Evolutionary conservation across 2,329 filamentous ascomycete genomes (phyloP), one percentile per base, ranked within the genome.

Genomic region (Colletotrichum sp.): DNA sequence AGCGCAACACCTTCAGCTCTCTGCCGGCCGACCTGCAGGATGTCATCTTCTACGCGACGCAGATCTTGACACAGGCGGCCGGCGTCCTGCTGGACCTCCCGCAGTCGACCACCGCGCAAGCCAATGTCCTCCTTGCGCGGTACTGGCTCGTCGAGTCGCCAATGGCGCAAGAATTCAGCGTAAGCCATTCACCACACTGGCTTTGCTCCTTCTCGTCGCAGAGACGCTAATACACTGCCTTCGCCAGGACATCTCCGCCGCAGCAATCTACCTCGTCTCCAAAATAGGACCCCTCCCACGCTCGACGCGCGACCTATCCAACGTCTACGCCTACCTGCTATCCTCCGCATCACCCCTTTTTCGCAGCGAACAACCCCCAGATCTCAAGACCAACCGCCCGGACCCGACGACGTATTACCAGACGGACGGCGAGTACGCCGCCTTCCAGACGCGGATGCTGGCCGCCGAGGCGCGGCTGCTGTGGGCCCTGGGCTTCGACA

Each of bases 61-160:
- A 94, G 82, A 91, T 91, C 79, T 90, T 96, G 59, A 95, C 94
- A 5, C 95, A 97, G 84, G 92, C 93, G 26, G 94, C 94, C 13
- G 95, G 95, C 34, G 90, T 98, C 67, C 90, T 99, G 21, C 90
- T 99, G 5, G 92, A 95, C 64, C 89, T 99, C 52, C 94, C 95
- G 8, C 96, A 98, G 82, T 95, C 96, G 79, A 92, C 95, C 52
- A 95, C 97, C 52, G 94, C 96, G 6, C 94, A 96, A 81, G 95
- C 96, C 5, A 95, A 96, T 81, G 92, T 98, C 55, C 85, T 97
- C 1, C 91, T 98, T 39, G 93, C 94, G 67, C 91, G 96, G 16
- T 97, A 95, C 85, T 98, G 94, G 93, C 86, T 95, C 28, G 83
- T 88, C 30, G 89, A 87, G 82, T 91, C 84, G 71, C 88, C 85